Base-by-base conservation (phyloP, 306 rosid genomes). In the Prunus mongolica region DNA sequence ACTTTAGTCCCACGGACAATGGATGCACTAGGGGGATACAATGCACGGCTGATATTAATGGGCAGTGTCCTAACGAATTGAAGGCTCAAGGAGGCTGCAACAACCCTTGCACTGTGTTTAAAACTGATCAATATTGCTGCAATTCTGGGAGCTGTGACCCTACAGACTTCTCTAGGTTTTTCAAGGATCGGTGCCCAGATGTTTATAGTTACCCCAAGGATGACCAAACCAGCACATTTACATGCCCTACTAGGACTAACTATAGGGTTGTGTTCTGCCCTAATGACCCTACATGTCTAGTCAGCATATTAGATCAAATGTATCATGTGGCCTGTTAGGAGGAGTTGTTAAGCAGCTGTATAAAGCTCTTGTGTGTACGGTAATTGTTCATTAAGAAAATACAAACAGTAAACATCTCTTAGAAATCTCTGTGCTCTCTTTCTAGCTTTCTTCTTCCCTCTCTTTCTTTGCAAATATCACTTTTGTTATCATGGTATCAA, bases 1-100 rank as follows among this genome's bases (percentile, higher is more conserved):
- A 78, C 16, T 66, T 82, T 3, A 67, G 79, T 14, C 79, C 86
- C 20, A 80, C 66, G 2, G 65, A 79, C 2, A 7, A 5, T 1
- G 46, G 62, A 13, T 76, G 77, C 60, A n/a, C n/a, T 51, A 25
- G 12, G 0, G 73, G 67, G 13, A 77, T 80, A 1, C 64, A 60
- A 25, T 92, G 96, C 70, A 76, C 63, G 2, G 88, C 74, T 0
- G 82, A 88, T 41, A 85, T 88, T 61, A 85, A 58, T 12, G 81
- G 72, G 5, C 87, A 91, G 74, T 91, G 93, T 19, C 97, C 91
- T 0, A 16, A 6, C 1, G 51, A 68, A 63, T 19, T 92, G 38
- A 83, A 67, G 49, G 81, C 72, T 12, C 50, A 45, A 0, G 84
- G 88, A 2, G 88, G 97, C 0, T 89, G 96, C 25, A 61, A 76